Evolutionary conservation across 176 grass and related monocot genomes (phyloP).

Genomic region (Cymbopogon citratus): DNA sequence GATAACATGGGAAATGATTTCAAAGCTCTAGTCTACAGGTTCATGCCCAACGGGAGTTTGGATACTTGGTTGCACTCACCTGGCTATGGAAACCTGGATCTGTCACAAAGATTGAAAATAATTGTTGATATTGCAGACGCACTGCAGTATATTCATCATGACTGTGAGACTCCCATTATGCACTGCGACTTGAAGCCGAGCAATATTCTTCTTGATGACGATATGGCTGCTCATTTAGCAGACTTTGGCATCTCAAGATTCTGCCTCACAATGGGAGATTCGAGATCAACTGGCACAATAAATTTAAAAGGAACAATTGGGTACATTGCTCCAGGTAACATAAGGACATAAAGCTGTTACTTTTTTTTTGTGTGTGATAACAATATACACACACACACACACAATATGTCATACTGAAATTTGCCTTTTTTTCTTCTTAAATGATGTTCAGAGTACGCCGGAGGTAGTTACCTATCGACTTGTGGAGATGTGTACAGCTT

Average conservation of each 20-base stretch:
- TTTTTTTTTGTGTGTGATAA: background rate
- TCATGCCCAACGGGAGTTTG: conserved; percentile 45
- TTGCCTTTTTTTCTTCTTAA: background rate
- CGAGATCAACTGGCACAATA: background rate
- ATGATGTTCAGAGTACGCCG: too few species aligned
- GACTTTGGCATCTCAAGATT: conserved; percentile 52
- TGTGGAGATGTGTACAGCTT: too few species aligned
- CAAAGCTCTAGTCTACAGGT: conserved; percentile 49
- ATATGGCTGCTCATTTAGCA: conserved; percentile 33
- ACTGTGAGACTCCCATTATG: conserved; percentile 30
- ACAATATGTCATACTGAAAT: too few species aligned
- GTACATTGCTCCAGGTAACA: conserved; percentile 50
- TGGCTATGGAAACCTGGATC: background rate
- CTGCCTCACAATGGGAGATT: background rate
- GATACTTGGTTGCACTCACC: conserved; percentile 41
- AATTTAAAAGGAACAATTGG: conserved; percentile 39
- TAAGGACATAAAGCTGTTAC: background rate
- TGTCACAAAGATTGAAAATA: conserved; percentile 38
- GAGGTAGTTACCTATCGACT: too few species aligned
- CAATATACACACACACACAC: background rate
- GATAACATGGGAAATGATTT: conserved; percentile 45
- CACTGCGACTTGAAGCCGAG: conserved; percentile 54
- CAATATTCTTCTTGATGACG: conserved; percentile 43
- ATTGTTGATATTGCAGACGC: conserved; percentile 38
- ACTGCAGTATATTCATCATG: conserved; percentile 44